A percentile compares a stretch with the other conserved stretches of the same genome.
Evolutionary conservation across 2,329 filamentous ascomycete genomes (phyloP).

Genomic region (Stylonectria norvegica): DNA sequence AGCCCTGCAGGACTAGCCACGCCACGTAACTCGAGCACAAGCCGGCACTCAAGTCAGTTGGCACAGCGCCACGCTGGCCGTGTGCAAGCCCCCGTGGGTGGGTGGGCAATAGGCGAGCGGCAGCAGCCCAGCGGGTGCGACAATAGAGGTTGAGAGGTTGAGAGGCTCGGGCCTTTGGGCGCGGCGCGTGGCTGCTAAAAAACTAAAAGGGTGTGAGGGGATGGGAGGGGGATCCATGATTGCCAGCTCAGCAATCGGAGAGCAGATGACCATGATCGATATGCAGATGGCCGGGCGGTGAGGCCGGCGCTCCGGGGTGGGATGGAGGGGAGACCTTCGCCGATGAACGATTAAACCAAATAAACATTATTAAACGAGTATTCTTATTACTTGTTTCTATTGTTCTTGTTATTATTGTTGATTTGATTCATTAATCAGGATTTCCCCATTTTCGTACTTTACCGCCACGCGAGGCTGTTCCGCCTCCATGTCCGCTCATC

Average conservation of each 20-base stretch:
- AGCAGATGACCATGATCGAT: slow-evolving; percentile 34
- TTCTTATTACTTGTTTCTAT: too few relatives aligned
- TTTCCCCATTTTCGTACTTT: too few relatives aligned
- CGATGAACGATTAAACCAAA: too few relatives aligned
- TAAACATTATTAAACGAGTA: too few relatives aligned
- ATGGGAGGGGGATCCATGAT: slow-evolving; percentile 5
- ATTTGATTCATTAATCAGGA: too few relatives aligned
- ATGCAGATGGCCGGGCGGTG: slow-evolving; percentile 14
- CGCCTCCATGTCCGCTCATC: too few relatives aligned
- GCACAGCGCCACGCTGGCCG: neutral
- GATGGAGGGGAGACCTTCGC: too few relatives aligned
- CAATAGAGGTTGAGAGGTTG: too few relatives aligned
- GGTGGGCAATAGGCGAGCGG: neutral
- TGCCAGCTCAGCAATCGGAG: slow-evolving; percentile 35
- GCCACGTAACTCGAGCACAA: neutral
- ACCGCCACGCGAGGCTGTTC: too few relatives aligned
- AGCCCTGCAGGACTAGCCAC: neutral
- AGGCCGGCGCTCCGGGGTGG: too few relatives aligned
- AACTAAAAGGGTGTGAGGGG: slow-evolving; percentile 15
- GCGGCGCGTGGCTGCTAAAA: neutral
- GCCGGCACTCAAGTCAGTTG: neutral
- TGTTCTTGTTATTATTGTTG: too few relatives aligned
- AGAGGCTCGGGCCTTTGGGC: neutral
- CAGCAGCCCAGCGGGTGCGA: neutral
- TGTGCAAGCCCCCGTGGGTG: neutral